Percentiles rank a stretch among this genome's conserved stretches.
Conservation (phyloP, 2,329 filamentous ascomycete species). For the Aureobasidium sp. region DNA sequence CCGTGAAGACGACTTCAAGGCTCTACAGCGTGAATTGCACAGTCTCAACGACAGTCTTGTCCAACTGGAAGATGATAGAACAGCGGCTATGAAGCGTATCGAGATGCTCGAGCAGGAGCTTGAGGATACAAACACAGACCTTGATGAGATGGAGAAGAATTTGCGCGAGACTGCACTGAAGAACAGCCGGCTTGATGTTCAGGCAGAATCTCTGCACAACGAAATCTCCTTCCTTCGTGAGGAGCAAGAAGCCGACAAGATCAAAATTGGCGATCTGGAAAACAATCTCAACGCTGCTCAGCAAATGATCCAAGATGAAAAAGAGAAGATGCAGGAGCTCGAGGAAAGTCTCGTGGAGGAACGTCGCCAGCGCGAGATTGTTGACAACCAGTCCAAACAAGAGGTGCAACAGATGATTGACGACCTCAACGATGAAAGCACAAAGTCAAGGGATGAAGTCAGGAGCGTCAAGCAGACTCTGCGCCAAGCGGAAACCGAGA, state of each 20-base stretch:
- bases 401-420: constrained; percentile 91
- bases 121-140: constrained; percentile 73
- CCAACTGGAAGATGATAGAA: constrained; percentile 80
- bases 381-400: constrained; percentile 84
- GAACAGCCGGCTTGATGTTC: constrained; percentile 76
- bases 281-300: constrained; percentile 72
- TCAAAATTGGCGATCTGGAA: constrained; percentile 91
- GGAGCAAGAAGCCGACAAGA: constrained; percentile 96
- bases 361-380: constrained; percentile 74
- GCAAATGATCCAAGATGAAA: constrained; percentile 72
- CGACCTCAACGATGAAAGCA: constrained; percentile 79
- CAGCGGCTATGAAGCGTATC: constrained; percentile 68
- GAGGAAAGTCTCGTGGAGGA: constrained; percentile 66
- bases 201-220: constrained; percentile 83
- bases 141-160: constrained; percentile 76
- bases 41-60: constrained; percentile 81
- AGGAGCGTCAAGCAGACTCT: constrained; percentile 74
- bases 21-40: constrained; percentile 90
- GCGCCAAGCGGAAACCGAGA: constrained; percentile 77
- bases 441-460: constrained; percentile 75
- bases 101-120: constrained; percentile 77
- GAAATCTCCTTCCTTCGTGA: constrained; percentile 94
- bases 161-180: constrained; percentile 81
- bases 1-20: constrained; percentile 76
- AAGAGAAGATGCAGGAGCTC: constrained; percentile 51